Evolutionary conservation across 345 rosid species (phyloP), one percentile per base, ranked within the genome.

Genomic region (Euphorbia lathyris): DNA sequence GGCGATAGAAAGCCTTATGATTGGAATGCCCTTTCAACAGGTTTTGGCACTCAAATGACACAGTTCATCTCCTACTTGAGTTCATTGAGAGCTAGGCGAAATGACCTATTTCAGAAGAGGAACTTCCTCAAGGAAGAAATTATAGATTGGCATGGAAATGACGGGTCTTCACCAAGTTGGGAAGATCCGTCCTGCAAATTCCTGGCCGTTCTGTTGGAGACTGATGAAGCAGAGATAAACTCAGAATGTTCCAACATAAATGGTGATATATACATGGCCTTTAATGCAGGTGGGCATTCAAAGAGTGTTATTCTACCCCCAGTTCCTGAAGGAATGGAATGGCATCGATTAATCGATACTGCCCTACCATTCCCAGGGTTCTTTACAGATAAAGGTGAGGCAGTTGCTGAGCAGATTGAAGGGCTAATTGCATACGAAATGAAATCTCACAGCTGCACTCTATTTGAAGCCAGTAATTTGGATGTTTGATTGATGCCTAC

Each of bases 321-420:
- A 58, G 75, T 77, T 72, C 77, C 81, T 0, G 74, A 83, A 66
- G 97, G 91, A 75, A 84, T 82, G 80, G 62, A 67, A 57, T 92
- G 99, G 97, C 56, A 20, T 53, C 76, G 89, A 25, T 74, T 92
- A 67, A 91, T 90, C 1, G 97, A 92, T 72, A 92, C 97, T 8
- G 93, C 89, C 75, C 87, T 92, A 74, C 90, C 91, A 7, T 92
- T 79, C 73, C 97, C 99, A 0, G 90, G 88, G 22, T 95, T 95
- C 77, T 90, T 95, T 86, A 83, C 87, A 3, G 66, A 38, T 0
- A 75, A 81, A 40, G 94, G 94, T 20, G 83, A 82, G 74, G 78
- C 84, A 7, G 84, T 88, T 60, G 73, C 14, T 16, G 87, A 79
- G 78, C 81, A 85, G 77, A 74, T 72, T 78, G 63, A 8, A 22